Evolutionary conservation across 108 stramenopile genomes (phyloP), one percentile per base, ranked within the genome.

Genomic region (Cyclotella cryptica): DNA sequence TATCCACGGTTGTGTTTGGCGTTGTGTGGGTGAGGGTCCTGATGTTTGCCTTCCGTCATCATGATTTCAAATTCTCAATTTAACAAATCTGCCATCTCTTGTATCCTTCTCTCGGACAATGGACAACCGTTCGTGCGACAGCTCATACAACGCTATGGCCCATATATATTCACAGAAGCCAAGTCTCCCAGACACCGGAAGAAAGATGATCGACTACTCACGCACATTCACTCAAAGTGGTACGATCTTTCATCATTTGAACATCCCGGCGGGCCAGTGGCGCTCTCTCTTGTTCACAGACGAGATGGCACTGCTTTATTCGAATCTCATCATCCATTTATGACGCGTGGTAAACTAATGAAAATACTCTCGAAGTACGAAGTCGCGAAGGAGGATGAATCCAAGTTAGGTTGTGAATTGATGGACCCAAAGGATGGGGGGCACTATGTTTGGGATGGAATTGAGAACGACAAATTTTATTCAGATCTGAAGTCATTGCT

Each of bases 191-290:
- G 26, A 29, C 77, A 77, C 53, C 77, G 78, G 46, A 67, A 58
- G 41, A 71, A 71, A 22, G 41, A 71, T 24, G 69, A 81, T 51
- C 74, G 69, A 21, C 69, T 82, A 35, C 24, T 74, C 40, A 85
- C 84, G 10, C 62, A 57, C 46, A 87, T 87, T 19, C 80, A 85
- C 30, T 66, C 66, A 8, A 69, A 64, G 24, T 87, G 87, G 87
- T 85, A 87, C 55, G 81, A 87, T 71, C 73, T 87, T 14, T 71
- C 87, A 11, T 46, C 43, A 12, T 87, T 85, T 66, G 80, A 85
- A 22, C 87, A 87, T 57, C 87, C 87, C 27, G 87, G 87, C 41
- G 87, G 87, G 0, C 87, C 84, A 0, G 73, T 87, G 4, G 87
- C 87, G 19, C 49, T 87, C 21, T 72, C 75, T 26, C 81, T 87